A percentile compares a stretch with the other conserved stretches of the same genome.
These are phyloP conservation scores for Saturnispora sekii DNA, from an alignment of 805 yeast genomes.

Conservation along the genomic window DNA sequence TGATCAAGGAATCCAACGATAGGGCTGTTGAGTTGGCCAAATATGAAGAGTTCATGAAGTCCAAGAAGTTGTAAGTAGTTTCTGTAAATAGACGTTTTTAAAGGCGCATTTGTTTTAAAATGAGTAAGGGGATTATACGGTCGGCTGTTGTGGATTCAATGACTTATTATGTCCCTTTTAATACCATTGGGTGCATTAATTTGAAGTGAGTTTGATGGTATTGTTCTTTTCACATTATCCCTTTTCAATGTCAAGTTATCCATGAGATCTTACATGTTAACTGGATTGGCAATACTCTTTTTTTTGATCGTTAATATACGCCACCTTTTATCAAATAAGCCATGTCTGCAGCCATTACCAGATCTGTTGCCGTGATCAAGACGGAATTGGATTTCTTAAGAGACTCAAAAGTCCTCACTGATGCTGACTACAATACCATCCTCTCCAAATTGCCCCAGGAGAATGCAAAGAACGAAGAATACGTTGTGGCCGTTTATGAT, in stretches of 20 bases:
- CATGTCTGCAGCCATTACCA: slow-evolving; percentile 53
- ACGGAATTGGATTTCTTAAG: slow-evolving; percentile 66
- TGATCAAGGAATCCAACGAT: slow-evolving; percentile 30
- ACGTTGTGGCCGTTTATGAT: slow-evolving; percentile 63
- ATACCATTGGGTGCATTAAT: background rate
- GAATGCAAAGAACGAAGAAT: slow-evolving; percentile 38
- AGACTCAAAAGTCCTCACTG: slow-evolving; percentile 65
- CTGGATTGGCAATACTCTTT: no score
- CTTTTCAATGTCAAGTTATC: background rate
- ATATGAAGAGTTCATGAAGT: slow-evolving; percentile 20
- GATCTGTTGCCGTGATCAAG: slow-evolving; percentile 65
- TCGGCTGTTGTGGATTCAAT: background rate
- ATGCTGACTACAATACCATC: slow-evolving; percentile 32
- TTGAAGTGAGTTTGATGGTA: background rate
- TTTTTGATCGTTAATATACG: no score
- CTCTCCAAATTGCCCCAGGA: slow-evolving; percentile 44
- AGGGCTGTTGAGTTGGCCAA: slow-evolving; percentile 20
- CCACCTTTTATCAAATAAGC: background rate
- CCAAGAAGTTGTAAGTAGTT: slow-evolving; percentile 13
- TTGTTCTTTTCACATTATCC: background rate
- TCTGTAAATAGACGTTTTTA: background rate
- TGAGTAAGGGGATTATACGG: no score
- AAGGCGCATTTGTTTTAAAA: no score
- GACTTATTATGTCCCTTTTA: no score
- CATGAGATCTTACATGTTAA: no score